A percentile compares a stretch with the other conserved stretches of the same genome.
phyloP scores from a whole-genome alignment of 2,329 filamentous ascomycete species.

The Sclerotinia minor region DNA sequence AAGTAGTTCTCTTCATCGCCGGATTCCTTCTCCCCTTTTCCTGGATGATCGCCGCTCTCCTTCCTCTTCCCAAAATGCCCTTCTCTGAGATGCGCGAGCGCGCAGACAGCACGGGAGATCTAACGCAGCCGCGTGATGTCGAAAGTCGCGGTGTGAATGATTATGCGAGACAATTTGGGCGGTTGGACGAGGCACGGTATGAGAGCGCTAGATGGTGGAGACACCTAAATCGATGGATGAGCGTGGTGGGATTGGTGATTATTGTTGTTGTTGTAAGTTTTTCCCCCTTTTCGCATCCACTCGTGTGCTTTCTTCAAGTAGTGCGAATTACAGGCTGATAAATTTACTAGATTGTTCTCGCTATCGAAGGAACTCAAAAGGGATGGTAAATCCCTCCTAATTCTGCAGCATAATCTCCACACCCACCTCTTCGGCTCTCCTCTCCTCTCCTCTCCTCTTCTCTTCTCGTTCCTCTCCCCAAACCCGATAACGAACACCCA shows the following conservation, averaged over 20 bases:
- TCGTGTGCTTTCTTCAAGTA: neutral
- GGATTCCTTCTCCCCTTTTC: slow-evolving; percentile 79
- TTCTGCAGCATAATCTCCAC: neutral
- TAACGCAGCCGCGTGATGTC: neutral
- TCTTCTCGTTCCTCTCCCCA: neutral
- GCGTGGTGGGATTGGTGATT: slow-evolving; percentile 55
- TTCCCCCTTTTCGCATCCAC: no score
- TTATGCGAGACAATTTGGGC: slow-evolving; percentile 37
- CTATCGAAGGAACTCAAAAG: slow-evolving; percentile 34
- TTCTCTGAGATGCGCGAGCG: slow-evolving; percentile 53
- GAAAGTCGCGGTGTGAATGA: slow-evolving; percentile 30
- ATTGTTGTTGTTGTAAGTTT: slow-evolving; percentile 55
- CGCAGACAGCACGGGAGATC: slow-evolving; percentile 40
- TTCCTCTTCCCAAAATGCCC: slow-evolving; percentile 67
- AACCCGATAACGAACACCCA: neutral
- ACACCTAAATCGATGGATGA: slow-evolving; percentile 62
- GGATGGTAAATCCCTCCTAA: slow-evolving; percentile 28
- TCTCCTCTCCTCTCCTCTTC: no score
- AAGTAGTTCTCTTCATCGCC: slow-evolving; percentile 71
- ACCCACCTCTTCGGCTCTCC: neutral
- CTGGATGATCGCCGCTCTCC: slow-evolving; percentile 77
- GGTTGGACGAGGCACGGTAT: slow-evolving; percentile 41
- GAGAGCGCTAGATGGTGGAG: slow-evolving; percentile 66
- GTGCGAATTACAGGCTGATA: slow-evolving; percentile 9
- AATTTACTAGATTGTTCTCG: slow-evolving; percentile 36